phyloP scores from a whole-genome alignment of 495 filamentous ascomycete species.

The Penicillium soppii region DNA sequence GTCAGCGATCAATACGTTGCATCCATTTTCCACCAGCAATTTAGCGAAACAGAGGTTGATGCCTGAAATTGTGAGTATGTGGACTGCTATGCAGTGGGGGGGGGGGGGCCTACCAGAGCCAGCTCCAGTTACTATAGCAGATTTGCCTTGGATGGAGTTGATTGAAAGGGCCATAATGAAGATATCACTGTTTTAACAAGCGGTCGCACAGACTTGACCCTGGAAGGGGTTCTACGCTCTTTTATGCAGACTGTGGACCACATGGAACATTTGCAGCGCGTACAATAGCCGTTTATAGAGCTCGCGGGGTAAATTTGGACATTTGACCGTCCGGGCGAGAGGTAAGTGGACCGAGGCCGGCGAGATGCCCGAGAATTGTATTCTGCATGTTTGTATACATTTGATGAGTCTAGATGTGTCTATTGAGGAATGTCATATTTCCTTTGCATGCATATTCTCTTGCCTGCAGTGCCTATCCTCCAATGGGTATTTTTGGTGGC shows the following conservation, averaged over 20 bases:
- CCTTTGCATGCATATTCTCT: too few relatives aligned
- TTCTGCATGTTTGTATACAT: background rate
- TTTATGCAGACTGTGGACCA: slow-evolving; percentile 19
- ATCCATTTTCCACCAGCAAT: slow-evolving; percentile 56
- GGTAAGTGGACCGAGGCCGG: slow-evolving; percentile 16
- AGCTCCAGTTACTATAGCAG: slow-evolving; percentile 69
- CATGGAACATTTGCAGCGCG: slow-evolving; percentile 17
- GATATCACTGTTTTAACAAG: too few relatives aligned
- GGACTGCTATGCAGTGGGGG: background rate
- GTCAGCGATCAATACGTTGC: slow-evolving; percentile 67
- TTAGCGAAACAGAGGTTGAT: slow-evolving; percentile 61
- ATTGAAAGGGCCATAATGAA: slow-evolving; percentile 47
- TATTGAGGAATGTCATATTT: too few relatives aligned
- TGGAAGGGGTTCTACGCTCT: background rate
- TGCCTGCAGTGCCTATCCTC: too few relatives aligned
- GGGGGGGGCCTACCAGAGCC: slow-evolving; percentile 56
- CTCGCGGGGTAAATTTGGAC: background rate
- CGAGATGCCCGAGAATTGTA: slow-evolving; percentile 11
- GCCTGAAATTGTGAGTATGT: slow-evolving; percentile 19
- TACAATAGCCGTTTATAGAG: slow-evolving; percentile 13
- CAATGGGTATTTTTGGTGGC: too few relatives aligned
- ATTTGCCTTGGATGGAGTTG: slow-evolving; percentile 53
- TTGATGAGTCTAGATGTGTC: background rate
- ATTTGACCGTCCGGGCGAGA: slow-evolving; percentile 12
- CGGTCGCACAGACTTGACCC: background rate